A percentile compares a stretch with the other conserved stretches of the same genome.
Evolutionary conservation across 2,329 filamentous ascomycete genomes (phyloP).

Genomic region (Sphaerulina populicola): DNA sequence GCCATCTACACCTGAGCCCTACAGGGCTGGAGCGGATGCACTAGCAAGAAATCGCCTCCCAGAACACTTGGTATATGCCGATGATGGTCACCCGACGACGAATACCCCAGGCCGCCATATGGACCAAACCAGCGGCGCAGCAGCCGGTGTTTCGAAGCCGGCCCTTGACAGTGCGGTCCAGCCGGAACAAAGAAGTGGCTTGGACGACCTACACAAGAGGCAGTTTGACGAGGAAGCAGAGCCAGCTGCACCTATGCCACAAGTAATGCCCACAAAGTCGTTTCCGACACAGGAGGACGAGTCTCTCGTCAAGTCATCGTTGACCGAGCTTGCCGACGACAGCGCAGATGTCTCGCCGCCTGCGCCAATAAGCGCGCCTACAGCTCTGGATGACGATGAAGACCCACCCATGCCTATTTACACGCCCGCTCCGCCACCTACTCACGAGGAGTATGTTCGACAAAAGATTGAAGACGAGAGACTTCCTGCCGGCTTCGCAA

Average conservation of each 20-base stretch:
- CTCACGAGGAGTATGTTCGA: constrained; percentile 29
- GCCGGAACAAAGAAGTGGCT: constrained; percentile 2
- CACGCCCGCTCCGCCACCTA: constrained; percentile 24
- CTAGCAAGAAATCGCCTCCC: background rate
- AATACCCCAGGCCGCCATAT: background rate
- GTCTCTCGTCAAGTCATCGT: constrained; percentile 1
- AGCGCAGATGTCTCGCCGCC: background rate
- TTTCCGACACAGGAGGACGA: constrained; percentile 5
- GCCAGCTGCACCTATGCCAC: constrained; percentile 1
- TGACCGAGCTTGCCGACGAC: background rate
- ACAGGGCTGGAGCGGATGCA: background rate
- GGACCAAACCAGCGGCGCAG: background rate
- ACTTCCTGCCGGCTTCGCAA: constrained; percentile 36
- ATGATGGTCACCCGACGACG: constrained; percentile 1
- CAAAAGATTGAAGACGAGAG: constrained; percentile 35
- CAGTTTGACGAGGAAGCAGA: constrained; percentile 1
- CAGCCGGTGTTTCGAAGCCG: background rate
- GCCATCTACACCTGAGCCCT: background rate
- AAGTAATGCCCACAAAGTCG: background rate
- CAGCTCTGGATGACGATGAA: background rate
- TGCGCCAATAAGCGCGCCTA: background rate
- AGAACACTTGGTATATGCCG: background rate
- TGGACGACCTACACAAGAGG: background rate
- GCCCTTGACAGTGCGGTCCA: background rate
- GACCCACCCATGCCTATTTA: constrained; percentile 16